Conservation (phyloP, 2,329 filamentous ascomycete genomes). For the Neofusicoccum umdonicola region DNA sequence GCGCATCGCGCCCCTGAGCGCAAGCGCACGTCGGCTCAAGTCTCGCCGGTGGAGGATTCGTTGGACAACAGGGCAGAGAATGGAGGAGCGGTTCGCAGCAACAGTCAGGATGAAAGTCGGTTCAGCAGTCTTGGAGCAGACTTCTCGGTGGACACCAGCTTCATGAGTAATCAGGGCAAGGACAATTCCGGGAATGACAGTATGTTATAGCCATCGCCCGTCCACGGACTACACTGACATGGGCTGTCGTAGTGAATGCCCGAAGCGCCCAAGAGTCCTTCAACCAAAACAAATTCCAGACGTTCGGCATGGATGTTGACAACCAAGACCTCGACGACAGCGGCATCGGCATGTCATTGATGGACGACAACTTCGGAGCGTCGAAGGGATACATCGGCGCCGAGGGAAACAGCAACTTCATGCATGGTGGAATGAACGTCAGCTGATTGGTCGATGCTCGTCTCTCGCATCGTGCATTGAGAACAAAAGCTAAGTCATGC, state of each 20-base stretch:
- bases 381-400: conserved; percentile 15
- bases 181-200: conserved; percentile 14
- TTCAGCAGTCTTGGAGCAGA: conserved; percentile 39
- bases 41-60: conserved; percentile 28
- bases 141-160: conserved; percentile 28
- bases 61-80: conserved; percentile 32
- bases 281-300: conserved; percentile 16
- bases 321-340: conserved; percentile 19
- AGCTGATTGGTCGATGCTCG: background rate
- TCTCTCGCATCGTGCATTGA: background rate
- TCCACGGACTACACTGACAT: conserved; percentile 12
- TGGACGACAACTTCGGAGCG: conserved; percentile 18
- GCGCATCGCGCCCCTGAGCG: conserved; percentile 40
- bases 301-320: conserved; percentile 17
- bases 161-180: conserved; percentile 15
- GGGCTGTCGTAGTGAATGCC: conserved; percentile 4
- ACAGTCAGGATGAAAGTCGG: conserved; percentile 37
- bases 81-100: conserved; percentile 28
- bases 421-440: conserved; percentile 16
- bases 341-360: conserved; percentile 21
- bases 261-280: conserved; percentile 12
- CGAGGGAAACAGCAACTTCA: background rate
- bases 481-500: conserved; percentile 5
- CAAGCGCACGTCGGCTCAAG: conserved; percentile 30
- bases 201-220: conserved; percentile 13